A percentile compares a stretch with the other conserved stretches of the same genome.
Conservation (phyloP, 805 yeast genomes). For the Kazachstania kunashirensis region DNA sequence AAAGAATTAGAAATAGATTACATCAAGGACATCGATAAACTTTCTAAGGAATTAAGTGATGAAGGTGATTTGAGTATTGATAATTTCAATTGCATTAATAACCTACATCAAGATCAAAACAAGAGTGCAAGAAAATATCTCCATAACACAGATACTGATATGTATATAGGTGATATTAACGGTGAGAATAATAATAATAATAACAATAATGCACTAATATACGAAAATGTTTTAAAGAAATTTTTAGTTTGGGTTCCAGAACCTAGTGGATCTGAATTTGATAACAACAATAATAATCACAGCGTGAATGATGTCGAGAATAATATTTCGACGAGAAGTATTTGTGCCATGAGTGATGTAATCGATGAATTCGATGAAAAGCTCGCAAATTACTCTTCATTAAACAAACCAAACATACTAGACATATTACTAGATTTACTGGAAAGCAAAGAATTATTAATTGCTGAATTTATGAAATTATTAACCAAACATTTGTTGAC, state of each 20-base stretch:
- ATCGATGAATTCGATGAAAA: no score
- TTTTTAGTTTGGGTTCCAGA: conserved; percentile 25
- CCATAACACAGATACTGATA: background rate
- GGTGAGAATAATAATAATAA: background rate
- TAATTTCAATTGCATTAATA: background rate
- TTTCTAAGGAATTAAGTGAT: conserved; percentile 36
- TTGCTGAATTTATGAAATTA: conserved; percentile 17
- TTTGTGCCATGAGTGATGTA: no score
- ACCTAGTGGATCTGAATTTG: conserved; percentile 5
- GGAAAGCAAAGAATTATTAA: conserved; percentile 19
- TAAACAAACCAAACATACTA: conserved; percentile 15
- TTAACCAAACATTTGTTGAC: conserved; percentile 18
- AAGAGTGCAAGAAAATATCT: background rate
- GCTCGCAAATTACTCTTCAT: no score
- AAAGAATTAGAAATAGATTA: conserved; percentile 5
- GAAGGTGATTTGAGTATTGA: background rate
- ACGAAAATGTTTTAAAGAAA: conserved; percentile 14
- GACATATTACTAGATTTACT: conserved; percentile 20
- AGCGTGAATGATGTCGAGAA: background rate
- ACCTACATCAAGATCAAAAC: background rate
- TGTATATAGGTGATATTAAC: background rate
- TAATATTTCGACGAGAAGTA: background rate
- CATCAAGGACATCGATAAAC: conserved; percentile 3
- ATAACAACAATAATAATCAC: background rate
- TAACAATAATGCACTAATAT: conserved; percentile 3